Base-by-base conservation (phyloP, 208 protist genomes). In the Crithidia fasciculata region DNA sequence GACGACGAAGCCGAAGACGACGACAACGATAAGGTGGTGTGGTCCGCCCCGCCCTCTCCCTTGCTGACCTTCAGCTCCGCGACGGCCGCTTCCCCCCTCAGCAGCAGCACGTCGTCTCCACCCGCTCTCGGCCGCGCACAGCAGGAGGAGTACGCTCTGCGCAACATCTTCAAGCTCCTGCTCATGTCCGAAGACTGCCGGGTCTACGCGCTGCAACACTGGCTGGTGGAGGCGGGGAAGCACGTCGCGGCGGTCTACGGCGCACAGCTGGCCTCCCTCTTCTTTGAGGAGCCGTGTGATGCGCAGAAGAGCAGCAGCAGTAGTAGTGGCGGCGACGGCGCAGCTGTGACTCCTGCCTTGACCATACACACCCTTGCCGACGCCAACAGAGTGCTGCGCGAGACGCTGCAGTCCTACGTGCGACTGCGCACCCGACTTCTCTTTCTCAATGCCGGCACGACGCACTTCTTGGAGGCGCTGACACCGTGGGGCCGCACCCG, bases 351-450 rank as follows among this genome's bases (percentile, higher is more conserved):
- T 15, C 54, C 74, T 8, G 50, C 58, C 4, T 6, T 58, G 15
- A 71, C 61, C 3, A n/a, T 66, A 2, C 59, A 50, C 40, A 71
- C 61, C 8, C 58, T 82, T 12, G 72, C 81, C 3, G 74, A 88
- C 49, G 85, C 80, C 16, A 89, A 80, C 54, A 69, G 67, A 0
- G 80, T 86, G 19, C 76, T 95, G 57, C 78, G 87, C 4, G 79
- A 86, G 15, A 82, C 76, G n/a, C 74, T 87, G 49, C 74, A 78
- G 50, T 80, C 79, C 8, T 92, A 88, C 61, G 66, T 80, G 41
- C 74, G 80, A 4, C 71, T 95, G 15, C 90, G 90, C 45, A 44
- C 76, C 2, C 58, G 76, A 28, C 62, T 91, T n/a, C 43, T 90
- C 16, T 67, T 85, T 5, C 73, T 86, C 16, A 86, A 84, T 52